Evolutionary conservation across 2,329 filamentous ascomycete genomes (phyloP).

Genomic region (Teratosphaeria viscida): DNA sequence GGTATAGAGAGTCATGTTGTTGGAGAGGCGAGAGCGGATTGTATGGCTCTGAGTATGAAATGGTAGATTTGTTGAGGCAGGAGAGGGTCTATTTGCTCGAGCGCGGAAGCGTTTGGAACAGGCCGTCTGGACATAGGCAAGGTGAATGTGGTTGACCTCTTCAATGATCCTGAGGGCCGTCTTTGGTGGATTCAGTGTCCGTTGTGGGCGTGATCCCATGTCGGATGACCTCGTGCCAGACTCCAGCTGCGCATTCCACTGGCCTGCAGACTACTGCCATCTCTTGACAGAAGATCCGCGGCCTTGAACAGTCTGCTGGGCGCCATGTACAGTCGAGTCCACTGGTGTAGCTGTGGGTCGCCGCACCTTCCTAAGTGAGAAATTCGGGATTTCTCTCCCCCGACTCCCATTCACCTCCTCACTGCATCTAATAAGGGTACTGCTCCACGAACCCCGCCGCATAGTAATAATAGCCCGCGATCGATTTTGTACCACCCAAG

Average conservation of each 20-base stretch:
- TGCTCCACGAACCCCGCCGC: not conserved
- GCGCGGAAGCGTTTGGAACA: too few relatives aligned
- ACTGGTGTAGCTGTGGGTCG: not conserved
- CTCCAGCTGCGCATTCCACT: too few relatives aligned
- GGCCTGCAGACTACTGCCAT: too few relatives aligned
- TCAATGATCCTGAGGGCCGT: too few relatives aligned
- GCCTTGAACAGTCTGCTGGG: too few relatives aligned
- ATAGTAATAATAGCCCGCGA: not conserved
- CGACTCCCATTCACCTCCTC: not conserved
- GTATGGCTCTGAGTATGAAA: not conserved
- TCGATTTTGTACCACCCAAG: not conserved
- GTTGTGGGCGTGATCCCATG: too few relatives aligned
- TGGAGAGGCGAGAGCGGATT: not conserved
- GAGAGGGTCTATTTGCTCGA: not conserved
- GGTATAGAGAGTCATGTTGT: not conserved
- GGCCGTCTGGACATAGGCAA: too few relatives aligned
- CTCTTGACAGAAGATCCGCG: too few relatives aligned
- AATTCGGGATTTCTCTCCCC: not conserved
- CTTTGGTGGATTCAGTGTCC: too few relatives aligned
- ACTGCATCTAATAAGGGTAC: not conserved
- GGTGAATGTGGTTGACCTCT: too few relatives aligned
- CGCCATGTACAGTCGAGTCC: too few relatives aligned
- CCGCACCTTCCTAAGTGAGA: not conserved
- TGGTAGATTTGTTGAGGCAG: not conserved
- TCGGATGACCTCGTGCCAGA: too few relatives aligned